Conservation (phyloP, 805 yeast genomes). For the Ogataea salicorniae region DNA sequence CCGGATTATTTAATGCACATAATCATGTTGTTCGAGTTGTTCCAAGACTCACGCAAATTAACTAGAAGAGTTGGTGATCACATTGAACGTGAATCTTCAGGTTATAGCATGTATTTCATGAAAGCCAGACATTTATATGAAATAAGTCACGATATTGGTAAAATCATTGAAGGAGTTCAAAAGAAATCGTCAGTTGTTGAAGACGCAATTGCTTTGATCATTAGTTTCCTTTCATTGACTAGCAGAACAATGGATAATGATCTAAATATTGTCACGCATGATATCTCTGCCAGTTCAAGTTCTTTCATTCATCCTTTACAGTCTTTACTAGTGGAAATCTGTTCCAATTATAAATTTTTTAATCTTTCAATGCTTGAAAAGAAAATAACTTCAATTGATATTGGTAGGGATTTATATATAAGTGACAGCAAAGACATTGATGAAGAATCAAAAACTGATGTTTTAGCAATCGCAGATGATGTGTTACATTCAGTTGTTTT, state of each 20-base stretch:
- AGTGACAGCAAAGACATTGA: slow-evolving; percentile 7
- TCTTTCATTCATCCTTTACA: slow-evolving; percentile 60
- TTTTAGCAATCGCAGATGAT: slow-evolving; percentile 47
- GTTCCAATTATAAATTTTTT: slow-evolving; percentile 32
- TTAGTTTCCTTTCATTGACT: slow-evolving; percentile 29
- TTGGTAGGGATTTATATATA: slow-evolving; percentile 1
- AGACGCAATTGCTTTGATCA: slow-evolving; percentile 33
- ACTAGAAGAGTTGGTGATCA: slow-evolving; percentile 63
- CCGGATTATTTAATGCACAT: slow-evolving; percentile 32
- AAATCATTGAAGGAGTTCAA: slow-evolving; percentile 20
- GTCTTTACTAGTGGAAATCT: slow-evolving; percentile 45
- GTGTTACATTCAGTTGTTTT: slow-evolving; percentile 57
- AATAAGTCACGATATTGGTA: slow-evolving; percentile 23
- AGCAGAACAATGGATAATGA: slow-evolving; percentile 25
- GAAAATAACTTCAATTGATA: slow-evolving; percentile 8
- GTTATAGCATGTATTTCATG: slow-evolving; percentile 45
- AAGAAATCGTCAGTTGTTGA: slow-evolving; percentile 18
- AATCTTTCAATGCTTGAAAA: slow-evolving; percentile 11
- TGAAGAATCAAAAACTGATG: slow-evolving; percentile 26
- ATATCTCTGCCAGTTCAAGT: slow-evolving; percentile 41
- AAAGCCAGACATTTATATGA: slow-evolving; percentile 22
- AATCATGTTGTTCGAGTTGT: slow-evolving; percentile 43
- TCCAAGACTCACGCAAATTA: slow-evolving; percentile 55
- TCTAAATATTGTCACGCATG: slow-evolving; percentile 25
- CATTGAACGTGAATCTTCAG: slow-evolving; percentile 52